Percentiles rank a stretch among this genome's conserved stretches.
phyloP scores from a whole-genome alignment of 176 grass and related monocot genomes.

The Otatea glauca region DNA sequence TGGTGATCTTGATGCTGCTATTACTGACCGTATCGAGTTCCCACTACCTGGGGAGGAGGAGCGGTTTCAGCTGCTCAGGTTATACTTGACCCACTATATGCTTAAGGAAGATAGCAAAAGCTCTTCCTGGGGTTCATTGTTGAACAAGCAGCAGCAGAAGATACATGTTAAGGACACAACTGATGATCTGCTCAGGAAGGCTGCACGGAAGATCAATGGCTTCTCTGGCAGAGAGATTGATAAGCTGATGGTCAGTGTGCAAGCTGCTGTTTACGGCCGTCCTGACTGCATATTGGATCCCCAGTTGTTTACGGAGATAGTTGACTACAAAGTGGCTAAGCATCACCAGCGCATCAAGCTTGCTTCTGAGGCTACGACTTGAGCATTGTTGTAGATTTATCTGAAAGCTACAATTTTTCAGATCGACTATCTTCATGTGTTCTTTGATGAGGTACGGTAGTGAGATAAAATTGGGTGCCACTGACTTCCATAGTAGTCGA shows the following conservation, averaged over 20 bases:
- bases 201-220: conserved; percentile 67
- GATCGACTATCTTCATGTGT: conserved; percentile 1
- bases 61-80: conserved; percentile 76
- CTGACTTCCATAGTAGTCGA: not conserved
- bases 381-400: conserved; percentile 29
- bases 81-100: conserved; percentile 82
- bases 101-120: conserved; percentile 50
- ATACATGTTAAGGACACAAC: conserved; percentile 67
- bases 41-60: conserved; percentile 84
- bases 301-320: conserved; percentile 68
- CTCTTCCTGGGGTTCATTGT: conserved; percentile 50
- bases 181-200: conserved; percentile 67
- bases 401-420: not conserved
- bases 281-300: conserved; percentile 75
- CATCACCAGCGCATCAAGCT: conserved; percentile 89
- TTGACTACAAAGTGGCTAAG: conserved; percentile 84
- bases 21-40: conserved; percentile 89
- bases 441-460: conserved; percentile 17
- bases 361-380: conserved; percentile 52
- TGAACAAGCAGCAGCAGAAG: conserved; percentile 71
- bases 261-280: conserved; percentile 82
- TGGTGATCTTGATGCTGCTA: conserved; percentile 86
- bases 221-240: conserved; percentile 96
- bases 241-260: conserved; percentile 82
- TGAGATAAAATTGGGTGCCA: conserved; percentile 4